Evolutionary conservation across 2,329 filamentous ascomycete genomes (phyloP), one percentile per base, ranked within the genome.

Genomic region (Fusarium sp.): DNA sequence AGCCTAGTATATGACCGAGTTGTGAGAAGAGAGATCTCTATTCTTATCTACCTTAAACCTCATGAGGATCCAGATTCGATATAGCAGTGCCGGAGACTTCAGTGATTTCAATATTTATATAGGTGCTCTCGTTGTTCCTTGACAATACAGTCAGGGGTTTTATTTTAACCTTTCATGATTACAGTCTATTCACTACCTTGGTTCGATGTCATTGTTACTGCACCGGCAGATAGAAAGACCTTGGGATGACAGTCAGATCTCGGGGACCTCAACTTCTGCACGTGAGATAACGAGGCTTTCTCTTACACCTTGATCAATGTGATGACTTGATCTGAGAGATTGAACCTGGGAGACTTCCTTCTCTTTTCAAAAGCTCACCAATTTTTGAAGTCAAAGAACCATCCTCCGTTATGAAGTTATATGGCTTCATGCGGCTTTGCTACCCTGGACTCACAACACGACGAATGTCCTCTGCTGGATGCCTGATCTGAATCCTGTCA

Each of bases 191-290:
- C 93, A 73, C 82, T 91, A 33, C 84, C 84, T 30, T 12, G 91
- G 91, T 18, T 84, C 86, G 9, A 86, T 9, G 86, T 90, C 6
- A 90, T 92, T 66, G 89, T 92, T 67, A 90, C 89, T 3, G 88
- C 88, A 88, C 88, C 57, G 90, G 92, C 16, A 53, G 89, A 87
- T 4, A 78, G 80, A 19, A 89, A 91, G 88, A 91, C 68, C 79
- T 93, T 61, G 77, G 84, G 50, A 93, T 93, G 90, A 6, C 89
- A 88, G 90, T 3, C 86, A 93, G 75, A 88, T 93, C 30, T 91
- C 90, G 2, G 93, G 91, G 91, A 90, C 93, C 68, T 86, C 85
- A 52, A 90, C 90, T 12, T 86, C 90, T n/a, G 85, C 88, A 88
- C 88, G 82, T 75, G 38, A 71, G 75, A 44, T 18, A 56, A 35